Percentiles rank a stretch among this genome's conserved stretches.
phyloP scores from a whole-genome alignment of 129 eudicot genomes.

The Logfia minima region DNA sequence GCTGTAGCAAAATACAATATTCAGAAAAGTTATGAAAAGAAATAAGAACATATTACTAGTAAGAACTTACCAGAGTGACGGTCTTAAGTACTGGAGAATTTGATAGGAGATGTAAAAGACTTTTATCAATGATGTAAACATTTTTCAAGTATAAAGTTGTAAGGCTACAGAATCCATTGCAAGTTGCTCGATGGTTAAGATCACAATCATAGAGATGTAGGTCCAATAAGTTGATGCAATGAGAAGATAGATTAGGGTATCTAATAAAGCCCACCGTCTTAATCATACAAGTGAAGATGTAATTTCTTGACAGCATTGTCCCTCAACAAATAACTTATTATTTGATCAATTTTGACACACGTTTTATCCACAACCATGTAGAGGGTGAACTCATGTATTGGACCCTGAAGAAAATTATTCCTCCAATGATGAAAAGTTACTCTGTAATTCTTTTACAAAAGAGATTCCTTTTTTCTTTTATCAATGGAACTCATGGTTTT shows the following conservation, averaged over 20 bases:
- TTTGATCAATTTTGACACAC: background rate
- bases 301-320: conserved; percentile 13
- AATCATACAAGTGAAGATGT: background rate
- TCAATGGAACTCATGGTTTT: too few species aligned
- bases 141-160: background rate
- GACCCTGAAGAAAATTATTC: background rate
- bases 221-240: background rate
- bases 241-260: background rate
- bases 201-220: background rate
- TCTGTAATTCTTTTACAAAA: too few species aligned
- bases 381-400: background rate
- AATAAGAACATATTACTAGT: too few species aligned
- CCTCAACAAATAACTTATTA: background rate
- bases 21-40: too few species aligned
- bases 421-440: too few species aligned
- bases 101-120: background rate
- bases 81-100: background rate
- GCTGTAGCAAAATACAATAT: too few species aligned
- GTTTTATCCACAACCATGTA: background rate
- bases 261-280: background rate
- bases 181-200: background rate
- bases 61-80: background rate
- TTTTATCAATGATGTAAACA: background rate
- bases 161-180: background rate
- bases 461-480: too few species aligned